Evolutionary conservation across 352 stramenopile species (phyloP), one percentile per base, ranked within the genome.

Genomic region (Pythium insidiosum): DNA sequence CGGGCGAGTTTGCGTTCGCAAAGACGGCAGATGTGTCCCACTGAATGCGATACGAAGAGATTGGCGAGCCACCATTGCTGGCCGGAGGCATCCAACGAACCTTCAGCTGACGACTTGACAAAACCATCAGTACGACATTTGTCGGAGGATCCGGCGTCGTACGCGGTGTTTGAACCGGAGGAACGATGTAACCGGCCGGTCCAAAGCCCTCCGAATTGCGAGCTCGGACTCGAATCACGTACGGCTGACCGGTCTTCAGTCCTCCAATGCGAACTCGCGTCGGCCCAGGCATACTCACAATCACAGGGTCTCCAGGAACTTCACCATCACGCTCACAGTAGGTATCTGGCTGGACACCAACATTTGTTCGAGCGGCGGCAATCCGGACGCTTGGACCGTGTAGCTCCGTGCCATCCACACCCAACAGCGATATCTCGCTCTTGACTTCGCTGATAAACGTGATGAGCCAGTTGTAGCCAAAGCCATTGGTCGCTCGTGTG

Each of bases 381-480:
- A 95, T 84, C 10, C 66, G 57, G 4, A 92, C 92, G 40, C 78
- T 88, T 4, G 91, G 84, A 5, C 95, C 94, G 46, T 94, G 95
- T 0, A 98, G 72, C 41, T 87, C 69, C 0, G 85, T 94, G 37
- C 88, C 89, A 50, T 98, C 88, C 0, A 96, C 73, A n/a, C 58
- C 78, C 11, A 98, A 64, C 5, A 96, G 48, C 10, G 68, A 74
- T 7, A 95, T 58, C 11, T 95, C 71, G 36, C 65, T 68, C 22
- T 73, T 85, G 18, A 94, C 57, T 12, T 96, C 84, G 11, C 66
- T 86, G 10, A 95, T 16, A 61, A 99, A 99, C 9, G 81, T 97
- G 21, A 98, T 72, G 29, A 95, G 56, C 84, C 94, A 99, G 49
- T 97, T 97, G 66, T 87, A 95, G 1, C 95, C 95, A 60, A 96